phyloP scores from a whole-genome alignment of 1,284 basidiomycete genomes.

The Rhodotorula glutinis region DNA sequence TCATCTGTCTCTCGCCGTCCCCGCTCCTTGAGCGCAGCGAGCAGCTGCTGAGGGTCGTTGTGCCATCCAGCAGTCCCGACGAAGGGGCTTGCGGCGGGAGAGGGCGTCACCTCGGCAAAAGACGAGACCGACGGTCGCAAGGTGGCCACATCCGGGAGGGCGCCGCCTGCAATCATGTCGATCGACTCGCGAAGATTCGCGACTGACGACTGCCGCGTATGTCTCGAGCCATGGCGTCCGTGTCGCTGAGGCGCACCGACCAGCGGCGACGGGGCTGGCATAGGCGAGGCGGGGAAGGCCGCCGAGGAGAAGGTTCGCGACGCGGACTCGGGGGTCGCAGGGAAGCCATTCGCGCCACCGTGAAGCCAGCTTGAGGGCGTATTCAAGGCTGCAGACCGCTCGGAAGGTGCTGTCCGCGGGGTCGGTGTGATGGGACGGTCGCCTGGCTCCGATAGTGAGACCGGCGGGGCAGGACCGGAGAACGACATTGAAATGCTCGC shows the following conservation, averaged over 20 bases:
- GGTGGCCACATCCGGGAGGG: conserved; percentile 8
- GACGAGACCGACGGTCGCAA: conserved; percentile 33
- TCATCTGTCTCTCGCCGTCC: conserved; percentile 33
- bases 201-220: conserved; percentile 39
- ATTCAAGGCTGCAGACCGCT: neutral
- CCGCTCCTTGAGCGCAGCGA: conserved; percentile 39
- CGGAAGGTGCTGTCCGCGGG: neutral
- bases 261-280: conserved; percentile 5
- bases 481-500: conserved; percentile 39
- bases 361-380: conserved; percentile 25
- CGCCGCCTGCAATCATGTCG: conserved; percentile 42
- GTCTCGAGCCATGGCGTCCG: conserved; percentile 40
- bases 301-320: neutral
- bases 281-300: conserved; percentile 6
- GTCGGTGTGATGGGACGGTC: conserved; percentile 5
- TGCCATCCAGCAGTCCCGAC: conserved; percentile 11
- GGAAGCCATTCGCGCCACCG: neutral
- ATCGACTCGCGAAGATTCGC: conserved; percentile 44
- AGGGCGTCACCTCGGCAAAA: conserved; percentile 16
- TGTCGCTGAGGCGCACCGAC: conserved; percentile 23
- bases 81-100: conserved; percentile 5
- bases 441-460: neutral
- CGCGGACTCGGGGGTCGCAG: neutral
- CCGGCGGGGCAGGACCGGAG: conserved; percentile 13
- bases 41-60: conserved; percentile 35